phyloP scores from a whole-genome alignment of 2,329 filamentous ascomycete species.

The Colletotrichum acutatum region DNA sequence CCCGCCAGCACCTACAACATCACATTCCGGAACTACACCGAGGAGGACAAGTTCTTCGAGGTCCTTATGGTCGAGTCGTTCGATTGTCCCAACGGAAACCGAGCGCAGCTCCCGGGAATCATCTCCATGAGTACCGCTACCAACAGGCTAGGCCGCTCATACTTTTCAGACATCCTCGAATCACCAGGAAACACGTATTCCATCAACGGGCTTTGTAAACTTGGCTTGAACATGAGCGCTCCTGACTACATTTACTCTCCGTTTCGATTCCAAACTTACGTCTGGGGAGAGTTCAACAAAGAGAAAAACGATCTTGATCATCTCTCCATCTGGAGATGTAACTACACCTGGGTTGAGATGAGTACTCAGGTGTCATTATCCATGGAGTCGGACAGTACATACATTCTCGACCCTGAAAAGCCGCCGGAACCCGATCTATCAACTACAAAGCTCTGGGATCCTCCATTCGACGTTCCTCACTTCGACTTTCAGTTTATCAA shows the following conservation, averaged over 20 bases:
- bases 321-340: slow-evolving; percentile 1
- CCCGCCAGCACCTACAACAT: not conserved
- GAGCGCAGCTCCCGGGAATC: not conserved
- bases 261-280: not conserved
- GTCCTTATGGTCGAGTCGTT: not conserved
- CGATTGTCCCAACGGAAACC: not conserved
- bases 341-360: slow-evolving; percentile 5
- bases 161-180: not conserved
- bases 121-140: not conserved
- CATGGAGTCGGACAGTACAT: too few species aligned
- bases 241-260: not conserved
- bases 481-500: not conserved
- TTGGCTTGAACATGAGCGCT: not conserved
- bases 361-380: not conserved
- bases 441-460: not conserved
- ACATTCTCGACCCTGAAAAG: slow-evolving; percentile 1
- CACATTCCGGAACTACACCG: not conserved
- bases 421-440: not conserved
- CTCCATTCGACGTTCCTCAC: slow-evolving; percentile 1
- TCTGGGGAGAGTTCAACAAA: not conserved
- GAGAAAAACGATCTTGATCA: not conserved
- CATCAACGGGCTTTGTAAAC: not conserved
- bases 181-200: not conserved
- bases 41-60: not conserved
- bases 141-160: not conserved